Percentiles rank a stretch among this genome's conserved stretches.
Conservation (phyloP, 2,329 filamentous ascomycete species). For the Aspergillus sojae region DNA sequence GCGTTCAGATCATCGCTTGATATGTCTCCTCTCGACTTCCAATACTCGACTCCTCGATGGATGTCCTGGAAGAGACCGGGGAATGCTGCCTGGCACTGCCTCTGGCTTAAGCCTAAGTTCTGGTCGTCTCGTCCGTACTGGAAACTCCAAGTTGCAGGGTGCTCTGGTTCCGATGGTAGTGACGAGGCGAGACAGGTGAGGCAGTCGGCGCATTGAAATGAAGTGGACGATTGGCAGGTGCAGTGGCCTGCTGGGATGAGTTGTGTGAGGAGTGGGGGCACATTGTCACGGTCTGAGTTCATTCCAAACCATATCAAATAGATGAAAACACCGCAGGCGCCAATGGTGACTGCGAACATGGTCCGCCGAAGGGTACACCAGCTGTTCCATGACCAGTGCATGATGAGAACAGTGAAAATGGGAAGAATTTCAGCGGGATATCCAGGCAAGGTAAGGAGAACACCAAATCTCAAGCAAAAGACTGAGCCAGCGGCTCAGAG, state of each 20-base stretch:
- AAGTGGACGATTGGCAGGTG: constrained; percentile 10
- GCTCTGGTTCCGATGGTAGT: background rate
- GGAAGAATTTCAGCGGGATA: background rate
- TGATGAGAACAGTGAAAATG: background rate
- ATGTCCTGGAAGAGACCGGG: constrained; percentile 8
- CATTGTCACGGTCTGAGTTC: constrained; percentile 11
- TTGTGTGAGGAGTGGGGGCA: constrained; percentile 7
- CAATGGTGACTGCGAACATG: background rate
- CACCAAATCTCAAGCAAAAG: background rate
- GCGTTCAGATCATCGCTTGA: background rate
- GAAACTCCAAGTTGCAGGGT: background rate
- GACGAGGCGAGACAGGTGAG: constrained; percentile 5
- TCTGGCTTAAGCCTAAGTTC: background rate
- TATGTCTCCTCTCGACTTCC: constrained; percentile 5
- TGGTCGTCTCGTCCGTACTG: constrained; percentile 4
- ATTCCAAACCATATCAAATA: constrained; percentile 11
- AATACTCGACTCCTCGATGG: constrained; percentile 3
- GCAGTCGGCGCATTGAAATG: constrained; percentile 10
- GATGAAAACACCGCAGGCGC: constrained; percentile 5
- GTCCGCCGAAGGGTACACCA: constrained; percentile 5
- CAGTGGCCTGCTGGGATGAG: constrained; percentile 12
- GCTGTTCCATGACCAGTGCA: constrained; percentile 1
- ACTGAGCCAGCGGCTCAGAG: background rate
- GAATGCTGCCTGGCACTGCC: constrained; percentile 7
- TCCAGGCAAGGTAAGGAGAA: background rate